Evolutionary conservation across 495 filamentous ascomycete species (phyloP).

Genomic region (Echria macrotheca): DNA sequence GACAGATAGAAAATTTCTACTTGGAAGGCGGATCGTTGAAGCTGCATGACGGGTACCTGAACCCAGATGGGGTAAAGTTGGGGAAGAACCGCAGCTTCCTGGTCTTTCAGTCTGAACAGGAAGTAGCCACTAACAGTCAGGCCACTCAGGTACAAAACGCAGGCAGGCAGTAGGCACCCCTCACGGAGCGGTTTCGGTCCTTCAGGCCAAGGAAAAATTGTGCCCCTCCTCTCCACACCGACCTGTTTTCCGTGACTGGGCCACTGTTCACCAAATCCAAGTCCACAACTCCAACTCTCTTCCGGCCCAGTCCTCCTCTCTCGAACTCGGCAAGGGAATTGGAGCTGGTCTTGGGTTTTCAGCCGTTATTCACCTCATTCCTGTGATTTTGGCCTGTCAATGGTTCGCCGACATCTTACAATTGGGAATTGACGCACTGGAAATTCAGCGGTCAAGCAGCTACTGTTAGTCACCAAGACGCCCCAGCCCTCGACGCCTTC

Average conservation of each 20-base stretch:
- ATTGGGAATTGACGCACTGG: conserved; percentile 20
- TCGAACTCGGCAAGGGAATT: conserved; percentile 20
- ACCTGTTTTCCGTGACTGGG: conserved; percentile 12
- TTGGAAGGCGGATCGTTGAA: no score
- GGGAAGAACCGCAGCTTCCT: no score
- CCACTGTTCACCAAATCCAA: conserved; percentile 15
- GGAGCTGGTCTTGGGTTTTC: conserved; percentile 17
- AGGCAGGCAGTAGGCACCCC: background rate
- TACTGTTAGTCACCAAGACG: background rate
- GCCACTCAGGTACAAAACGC: background rate
- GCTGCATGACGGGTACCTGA: no score
- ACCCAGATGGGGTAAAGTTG: no score
- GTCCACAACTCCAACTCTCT: conserved; percentile 15
- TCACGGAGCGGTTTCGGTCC: conserved; percentile 31
- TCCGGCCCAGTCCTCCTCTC: conserved; percentile 16
- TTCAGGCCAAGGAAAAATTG: no score
- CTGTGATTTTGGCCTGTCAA: conserved; percentile 18
- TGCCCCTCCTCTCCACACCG: conserved; percentile 28
- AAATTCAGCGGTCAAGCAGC: conserved; percentile 8
- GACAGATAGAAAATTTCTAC: conserved; percentile 8
- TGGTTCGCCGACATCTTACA: conserved; percentile 19
- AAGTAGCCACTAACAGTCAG: conserved; percentile 8
- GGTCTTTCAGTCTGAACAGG: no score
- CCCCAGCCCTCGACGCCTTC: background rate
- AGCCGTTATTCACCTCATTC: conserved; percentile 9